phyloP scores from a whole-genome alignment of 805 yeast genomes.

The Brettanomyces sp. region DNA sequence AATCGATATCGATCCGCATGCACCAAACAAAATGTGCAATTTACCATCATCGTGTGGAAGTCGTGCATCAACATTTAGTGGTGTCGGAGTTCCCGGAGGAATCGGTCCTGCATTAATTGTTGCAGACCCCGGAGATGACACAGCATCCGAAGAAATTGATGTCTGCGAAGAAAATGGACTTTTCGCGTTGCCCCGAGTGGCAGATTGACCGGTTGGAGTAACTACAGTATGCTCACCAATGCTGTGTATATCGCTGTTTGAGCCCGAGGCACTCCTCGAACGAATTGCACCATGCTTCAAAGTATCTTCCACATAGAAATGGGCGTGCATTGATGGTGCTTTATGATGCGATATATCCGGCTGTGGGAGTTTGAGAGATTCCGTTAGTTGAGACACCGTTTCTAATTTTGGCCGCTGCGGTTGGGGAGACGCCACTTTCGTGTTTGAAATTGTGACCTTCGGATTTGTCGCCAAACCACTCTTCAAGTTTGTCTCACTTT shows the following conservation, averaged over 20 bases:
- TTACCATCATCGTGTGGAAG: constrained; percentile 46
- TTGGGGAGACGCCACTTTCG: no score
- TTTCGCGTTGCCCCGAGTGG: not conserved
- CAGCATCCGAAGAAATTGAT: not conserved
- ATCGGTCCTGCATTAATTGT: not conserved
- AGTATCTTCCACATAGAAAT: constrained; percentile 62
- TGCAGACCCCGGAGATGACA: constrained; percentile 1
- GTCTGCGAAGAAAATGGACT: not conserved
- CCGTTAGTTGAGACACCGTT: constrained; percentile 14
- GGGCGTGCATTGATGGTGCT: constrained; percentile 66
- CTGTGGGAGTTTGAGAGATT: constrained; percentile 11
- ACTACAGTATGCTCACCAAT: not conserved
- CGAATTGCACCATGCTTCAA: constrained; percentile 38
- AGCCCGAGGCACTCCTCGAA: constrained; percentile 24
- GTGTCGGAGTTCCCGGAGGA: constrained; percentile 6
- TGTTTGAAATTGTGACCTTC: no score
- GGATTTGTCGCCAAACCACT: no score
- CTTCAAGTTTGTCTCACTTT: not conserved
- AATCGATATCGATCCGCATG: constrained; percentile 48
- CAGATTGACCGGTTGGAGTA: not conserved
- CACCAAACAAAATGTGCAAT: constrained; percentile 46
- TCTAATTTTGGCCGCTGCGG: not conserved
- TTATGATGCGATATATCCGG: constrained; percentile 32
- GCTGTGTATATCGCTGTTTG: constrained; percentile 17
- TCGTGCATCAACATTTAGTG: constrained; percentile 24